Base-by-base conservation (phyloP, 2,329 filamentous ascomycete genomes). In the Talaromyces amestolkiae region DNA sequence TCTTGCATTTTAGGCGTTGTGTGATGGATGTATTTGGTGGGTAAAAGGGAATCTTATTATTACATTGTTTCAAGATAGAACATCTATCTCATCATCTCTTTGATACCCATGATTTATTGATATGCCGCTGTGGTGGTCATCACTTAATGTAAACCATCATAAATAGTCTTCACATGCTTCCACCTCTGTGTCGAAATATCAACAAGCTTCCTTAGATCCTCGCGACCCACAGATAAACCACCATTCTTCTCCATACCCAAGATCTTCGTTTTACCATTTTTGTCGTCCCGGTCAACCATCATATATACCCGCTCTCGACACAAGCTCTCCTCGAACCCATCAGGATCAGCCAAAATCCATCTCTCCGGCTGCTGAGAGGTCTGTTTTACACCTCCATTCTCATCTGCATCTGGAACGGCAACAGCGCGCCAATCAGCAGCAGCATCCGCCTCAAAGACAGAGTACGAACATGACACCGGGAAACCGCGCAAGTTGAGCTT, bases 281-380 rank as follows among this genome's bases (percentile, higher is more conserved):
- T 79, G 72, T 69, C 67, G 41, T 73, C 69, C 64, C 72, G 74
- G 74, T 94, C 90, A n/a, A 97, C 86, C 58, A 95, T 88, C 39
- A 97, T 81, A 2, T 89, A 93, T n/a, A 95, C 82, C n/a, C 79
- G 85, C 82, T 99, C 95, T 67, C 88, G 84, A 74, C 92, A 96
- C 51, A 96, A 79, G 9, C 85, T 86, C 80, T 98, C 95, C 80
- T 99, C 95, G 70, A 96, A 89, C 24, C 88, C 86, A 79, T 99
- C 95, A 2, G 92, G 92, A 79, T 99, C 95, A 7, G 91, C 87
- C 65, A 99, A 79, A 2, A 97, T 81, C 92, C 93, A 96, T 67
- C 74, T 71, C 70, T 72, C 45, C 27, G 47, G 73, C 66, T 73
- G 72, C 61, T 73, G 75, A 64, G 71, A 73, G 60, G 72, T 73